Evolutionary conservation across 2,329 filamentous ascomycete genomes (phyloP), one percentile per base, ranked within the genome.

Genomic region (Alternaria consortialis): DNA sequence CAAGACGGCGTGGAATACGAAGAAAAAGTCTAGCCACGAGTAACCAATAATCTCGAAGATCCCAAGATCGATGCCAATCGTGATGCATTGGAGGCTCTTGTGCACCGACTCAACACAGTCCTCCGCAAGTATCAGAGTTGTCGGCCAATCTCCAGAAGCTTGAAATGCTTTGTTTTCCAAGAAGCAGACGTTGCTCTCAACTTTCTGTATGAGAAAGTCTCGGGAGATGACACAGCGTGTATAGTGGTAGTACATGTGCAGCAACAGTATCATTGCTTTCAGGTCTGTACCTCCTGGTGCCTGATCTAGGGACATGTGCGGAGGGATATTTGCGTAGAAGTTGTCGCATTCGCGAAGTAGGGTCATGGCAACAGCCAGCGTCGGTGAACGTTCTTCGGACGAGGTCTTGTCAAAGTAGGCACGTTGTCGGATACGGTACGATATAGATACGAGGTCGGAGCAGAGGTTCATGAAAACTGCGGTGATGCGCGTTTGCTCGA

Each of bases 51-150:
- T 58, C 5, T 62, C 62, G 12, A 68, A 53, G 29, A 72, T 58
- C 2, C 62, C 62, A 9, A 68, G 54, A 11, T 67, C 42, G 7
- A 62, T 58, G 5, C 66, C 66, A 4, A 61, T 60, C 39, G 63
- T 63, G 7, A 74, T 68, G 56, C 61, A 70, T 36, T 68, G 64
- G 34, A 74, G 54, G 39, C 66, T 67, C 39, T 66, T 60, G 44
- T 69, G 63, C 11, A 72, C 70, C 8, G 71, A 73, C 27, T 71
- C 65, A 8, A 74, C 67, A 54, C 72, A 74, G 29, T 73, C 70
- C 48, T 74, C 71, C 34, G 65, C 65, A n/a, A 74, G 50, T 9
- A 47, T 31, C 5, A 72, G 52, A 29, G 55, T 65, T 27, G 57
- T 67, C 25, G 39, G 50, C 53, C 64, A 65, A 44, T 71, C 59